Percentiles rank a stretch among this genome's conserved stretches.
Evolutionary conservation across 2,329 filamentous ascomycete species (phyloP).

Genomic region (Alternaria dauci): DNA sequence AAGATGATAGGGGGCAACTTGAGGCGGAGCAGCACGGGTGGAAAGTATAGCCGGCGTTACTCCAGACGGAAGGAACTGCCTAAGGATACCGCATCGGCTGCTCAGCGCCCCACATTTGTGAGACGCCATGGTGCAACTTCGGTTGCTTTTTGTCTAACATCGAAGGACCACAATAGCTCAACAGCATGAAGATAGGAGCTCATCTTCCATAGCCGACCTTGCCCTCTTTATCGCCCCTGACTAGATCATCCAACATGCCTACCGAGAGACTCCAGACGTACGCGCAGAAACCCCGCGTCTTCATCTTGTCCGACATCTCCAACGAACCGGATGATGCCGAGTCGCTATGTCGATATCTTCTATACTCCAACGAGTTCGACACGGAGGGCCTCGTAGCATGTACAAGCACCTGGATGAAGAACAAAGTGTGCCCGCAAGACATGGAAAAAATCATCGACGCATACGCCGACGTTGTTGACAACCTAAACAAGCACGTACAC

Average conservation of each 20-base stretch:
- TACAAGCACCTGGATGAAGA: constrained; percentile 53
- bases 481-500: constrained; percentile 60
- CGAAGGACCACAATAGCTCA: constrained; percentile 25
- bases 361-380: constrained; percentile 52
- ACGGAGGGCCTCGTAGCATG: constrained; percentile 52
- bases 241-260: constrained; percentile 29
- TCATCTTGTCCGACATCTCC: constrained; percentile 52
- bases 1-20: neutral
- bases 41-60: constrained; percentile 26
- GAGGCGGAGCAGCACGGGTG: neutral
- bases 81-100: constrained; percentile 22
- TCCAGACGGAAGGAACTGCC: constrained; percentile 28
- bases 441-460: constrained; percentile 49
- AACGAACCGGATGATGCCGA: constrained; percentile 54
- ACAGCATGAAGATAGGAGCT: constrained; percentile 14
- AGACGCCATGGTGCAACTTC: constrained; percentile 29
- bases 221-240: neutral
- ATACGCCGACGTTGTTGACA: constrained; percentile 51
- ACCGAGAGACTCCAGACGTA: constrained; percentile 38
- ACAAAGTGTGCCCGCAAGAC: constrained; percentile 44
- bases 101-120: constrained; percentile 25
- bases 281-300: constrained; percentile 49
- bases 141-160: constrained; percentile 25
- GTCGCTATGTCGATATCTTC: constrained; percentile 49
- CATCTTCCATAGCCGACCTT: neutral